These are phyloP conservation scores for Schizochytrium sp. DNA, from an alignment of 108 stramenopile genomes.

Conservation along the genomic window DNA sequence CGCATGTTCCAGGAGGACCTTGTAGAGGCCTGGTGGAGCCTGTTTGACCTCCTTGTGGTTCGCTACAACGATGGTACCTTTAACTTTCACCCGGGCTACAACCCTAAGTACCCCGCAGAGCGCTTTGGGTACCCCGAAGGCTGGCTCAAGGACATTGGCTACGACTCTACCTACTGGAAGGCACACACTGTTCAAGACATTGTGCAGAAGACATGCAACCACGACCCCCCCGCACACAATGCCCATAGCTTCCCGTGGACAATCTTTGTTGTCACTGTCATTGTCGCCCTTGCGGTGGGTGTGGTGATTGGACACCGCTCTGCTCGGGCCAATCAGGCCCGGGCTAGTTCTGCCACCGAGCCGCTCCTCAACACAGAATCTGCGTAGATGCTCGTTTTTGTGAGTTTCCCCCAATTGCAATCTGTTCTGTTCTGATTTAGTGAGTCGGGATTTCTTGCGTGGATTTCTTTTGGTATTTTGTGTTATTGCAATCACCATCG, in stretches of 20 bases:
- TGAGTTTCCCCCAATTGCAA: no score
- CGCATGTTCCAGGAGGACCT: constrained; percentile 10
- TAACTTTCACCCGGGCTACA: constrained; percentile 33
- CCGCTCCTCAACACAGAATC: background rate
- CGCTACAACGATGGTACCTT: constrained; percentile 57
- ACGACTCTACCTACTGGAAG: constrained; percentile 39
- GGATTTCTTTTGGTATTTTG: no score
- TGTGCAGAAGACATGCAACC: constrained; percentile 6
- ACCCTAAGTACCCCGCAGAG: constrained; percentile 26
- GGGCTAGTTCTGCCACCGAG: background rate
- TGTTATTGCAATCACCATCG: no score
- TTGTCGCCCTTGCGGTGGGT: background rate
- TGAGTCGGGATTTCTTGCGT: no score
- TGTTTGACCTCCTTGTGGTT: constrained; percentile 45
- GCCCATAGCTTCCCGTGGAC: constrained; percentile 5
- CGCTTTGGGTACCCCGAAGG: constrained; percentile 39
- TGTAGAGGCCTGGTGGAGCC: constrained; percentile 28
- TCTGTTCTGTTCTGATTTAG: no score
- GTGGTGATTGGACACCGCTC: constrained; percentile 1
- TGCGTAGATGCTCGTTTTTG: background rate
- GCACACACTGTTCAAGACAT: constrained; percentile 28
- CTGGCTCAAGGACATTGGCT: constrained; percentile 57
- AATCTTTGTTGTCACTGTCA: constrained; percentile 2
- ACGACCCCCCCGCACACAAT: background rate
- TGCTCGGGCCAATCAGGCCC: background rate